These are phyloP conservation scores for Solanum neorickii DNA, from an alignment of 257 asterid species.

Conservation along the genomic window DNA sequence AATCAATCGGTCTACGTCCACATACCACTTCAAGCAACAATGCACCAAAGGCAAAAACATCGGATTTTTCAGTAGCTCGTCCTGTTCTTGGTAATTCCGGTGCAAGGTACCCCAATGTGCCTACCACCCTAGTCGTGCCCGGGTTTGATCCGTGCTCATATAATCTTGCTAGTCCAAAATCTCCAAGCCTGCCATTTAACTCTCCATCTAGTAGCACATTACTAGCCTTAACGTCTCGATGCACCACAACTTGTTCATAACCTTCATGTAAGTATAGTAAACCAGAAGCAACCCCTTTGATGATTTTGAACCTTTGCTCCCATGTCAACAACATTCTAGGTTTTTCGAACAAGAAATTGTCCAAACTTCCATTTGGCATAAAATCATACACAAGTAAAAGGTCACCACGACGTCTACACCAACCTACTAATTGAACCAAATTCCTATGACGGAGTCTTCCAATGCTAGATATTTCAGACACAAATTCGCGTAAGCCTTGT, in stretches of 20 bases:
- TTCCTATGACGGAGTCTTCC: slow-evolving; percentile 64
- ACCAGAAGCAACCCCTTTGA: slow-evolving; percentile 64
- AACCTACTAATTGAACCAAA: slow-evolving; percentile 56
- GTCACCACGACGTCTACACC: slow-evolving; percentile 61
- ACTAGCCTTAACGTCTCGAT: slow-evolving; percentile 61
- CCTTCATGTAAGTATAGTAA: slow-evolving; percentile 61
- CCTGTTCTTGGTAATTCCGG: slow-evolving; percentile 55
- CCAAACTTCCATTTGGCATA: slow-evolving; percentile 77
- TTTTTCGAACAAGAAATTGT: slow-evolving; percentile 33
- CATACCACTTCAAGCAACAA: slow-evolving; percentile 29
- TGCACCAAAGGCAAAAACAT: slow-evolving; percentile 50
- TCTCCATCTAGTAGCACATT: slow-evolving; percentile 47
- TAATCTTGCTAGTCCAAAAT: slow-evolving; percentile 55
- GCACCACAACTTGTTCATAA: slow-evolving; percentile 52
- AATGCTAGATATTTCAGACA: slow-evolving; percentile 54
- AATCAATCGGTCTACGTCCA: slow-evolving; percentile 16
- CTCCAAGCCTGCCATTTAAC: slow-evolving; percentile 45
- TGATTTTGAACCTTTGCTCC: slow-evolving; percentile 50
- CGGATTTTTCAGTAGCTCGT: slow-evolving; percentile 39
- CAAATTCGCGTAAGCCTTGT: slow-evolving; percentile 61
- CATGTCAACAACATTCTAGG: slow-evolving; percentile 27
- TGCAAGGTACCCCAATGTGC: slow-evolving; percentile 62
- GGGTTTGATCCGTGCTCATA: slow-evolving; percentile 50
- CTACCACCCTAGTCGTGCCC: slow-evolving; percentile 50
- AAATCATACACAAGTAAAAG: slow-evolving; percentile 57